Base-by-base conservation (phyloP, 2,329 filamentous ascomycete genomes). In the Blumeria hordei region DNA sequence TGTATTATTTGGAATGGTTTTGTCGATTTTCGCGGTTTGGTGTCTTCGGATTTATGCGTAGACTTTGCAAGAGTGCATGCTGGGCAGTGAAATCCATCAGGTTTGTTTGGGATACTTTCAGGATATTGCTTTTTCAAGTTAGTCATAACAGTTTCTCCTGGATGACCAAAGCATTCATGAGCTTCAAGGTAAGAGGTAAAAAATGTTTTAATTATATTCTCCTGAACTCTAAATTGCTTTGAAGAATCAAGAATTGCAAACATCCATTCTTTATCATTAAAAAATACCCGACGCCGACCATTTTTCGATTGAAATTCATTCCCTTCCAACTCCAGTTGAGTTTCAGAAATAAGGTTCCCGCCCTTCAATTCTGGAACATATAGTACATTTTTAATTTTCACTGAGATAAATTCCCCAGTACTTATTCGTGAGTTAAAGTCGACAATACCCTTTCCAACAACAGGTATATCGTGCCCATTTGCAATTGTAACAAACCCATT, bases 151-250 rank as follows among this genome's bases (percentile, higher is more conserved):
- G 6, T 51, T 28, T 36, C 32, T 35, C 49, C 49, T 16, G 4
- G 32, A 33, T 49, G 45, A 10, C 45, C 6, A 21, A 49, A 49
- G 21, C 45, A 49, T 28, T 49, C 16, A 49, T 35, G 49, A 6
- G 49, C 49, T 10, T 51, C 49, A 6, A 16, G n/a, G 36, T 51
- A 51, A 51, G 50, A 53, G 50, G 50, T 21, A 37, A 53, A 53
- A 53, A 35, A 34, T n/a, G 33, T 28, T n/a, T 49, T 18, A 4
- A 12, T 49, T 49, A 28, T 33, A 28, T 28, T 49, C 4, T 18
- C 33, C 33, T 21, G 41, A 45, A 50, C 45, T 33, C n/a, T 28
- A 50, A 50, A 50, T 10, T 50, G 45, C 21, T 50, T 50, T 18
- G 18, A 50, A 50, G 45, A 50, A 50, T 50, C 28, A 50, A 50